Evolutionary conservation across 2,329 filamentous ascomycete genomes (phyloP), one percentile per base, ranked within the genome.

Genomic region (Trichocomaceae sp.): DNA sequence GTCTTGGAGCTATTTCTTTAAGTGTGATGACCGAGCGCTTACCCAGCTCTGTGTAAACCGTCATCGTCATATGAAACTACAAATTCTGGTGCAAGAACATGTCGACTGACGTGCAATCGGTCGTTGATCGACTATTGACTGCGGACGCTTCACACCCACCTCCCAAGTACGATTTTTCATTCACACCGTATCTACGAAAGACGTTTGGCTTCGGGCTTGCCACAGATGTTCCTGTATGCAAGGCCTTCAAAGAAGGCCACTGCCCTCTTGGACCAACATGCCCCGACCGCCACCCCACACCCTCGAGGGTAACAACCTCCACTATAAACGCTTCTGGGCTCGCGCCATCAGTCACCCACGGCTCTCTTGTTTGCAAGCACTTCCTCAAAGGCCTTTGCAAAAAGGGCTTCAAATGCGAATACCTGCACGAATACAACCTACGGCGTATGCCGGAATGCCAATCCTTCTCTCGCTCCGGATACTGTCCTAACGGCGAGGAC

Each of bases 361-460:
- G 71, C 29, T 82, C 77, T 50, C 83, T 97, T 15, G 92, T 99
- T 58, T 99, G 93, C 83, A 99, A 99, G 77, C 93, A 97, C 79
- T 97, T 93, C 85, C 84, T 97, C 66, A 88, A 95, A 61, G 92
- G 91, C 0, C 83, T 99, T 19, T 99, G 93, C 79, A 99, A 99
- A 70, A 97, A 97, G 75, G 93, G 92, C 65, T 87, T 96, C 68
- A 83, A 85, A 62, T 99, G 93, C 83, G 93, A 99, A 77, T 99
- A 97, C 66, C 79, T 97, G 48, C 93, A 99, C 79, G 93, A 97
- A 75, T 99, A 96, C 78, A 97, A 99, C 75, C 82, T 99, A 63
- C 85, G 93, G 60, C 91, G 93, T 72, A 97, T 97, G 90, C 91
- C 93, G 59, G 93, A 97, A 76, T 99, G 93, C 76, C 95, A 95